Conservation (phyloP, 1,139 yeast species). For the Saccharomyces pastorianus region DNA sequence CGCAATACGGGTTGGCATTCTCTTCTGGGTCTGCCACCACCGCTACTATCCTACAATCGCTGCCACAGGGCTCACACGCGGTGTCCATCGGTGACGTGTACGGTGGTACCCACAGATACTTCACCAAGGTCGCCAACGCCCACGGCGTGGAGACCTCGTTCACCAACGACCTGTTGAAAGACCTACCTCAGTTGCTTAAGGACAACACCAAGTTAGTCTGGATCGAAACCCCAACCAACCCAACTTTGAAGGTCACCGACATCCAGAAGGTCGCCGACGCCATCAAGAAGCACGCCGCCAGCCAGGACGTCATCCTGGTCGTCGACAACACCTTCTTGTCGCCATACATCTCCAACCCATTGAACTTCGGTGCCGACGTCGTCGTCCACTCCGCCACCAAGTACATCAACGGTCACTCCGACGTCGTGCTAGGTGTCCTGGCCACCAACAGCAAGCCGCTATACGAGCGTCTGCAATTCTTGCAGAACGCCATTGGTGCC, state of each 20-base stretch:
- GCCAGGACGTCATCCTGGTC: conserved; percentile 51
- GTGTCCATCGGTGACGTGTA: conserved; percentile 82
- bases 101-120: conserved; percentile 90
- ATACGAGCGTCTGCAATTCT: conserved; percentile 59
- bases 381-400: conserved; percentile 87
- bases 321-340: conserved; percentile 94
- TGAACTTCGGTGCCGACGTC: conserved; percentile 74
- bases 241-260: conserved; percentile 71
- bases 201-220: conserved; percentile 70
- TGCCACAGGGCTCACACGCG: conserved; percentile 67
- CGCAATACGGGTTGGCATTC: conserved; percentile 70
- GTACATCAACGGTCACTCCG: conserved; percentile 89
- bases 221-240: conserved; percentile 88
- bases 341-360: conserved; percentile 84
- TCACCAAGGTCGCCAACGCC: conserved; percentile 75
- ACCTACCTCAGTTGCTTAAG: conserved; percentile 48
- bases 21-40: conserved; percentile 85
- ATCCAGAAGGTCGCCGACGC: conserved; percentile 51
- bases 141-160: conserved; percentile 70
- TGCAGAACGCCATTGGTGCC: conserved; percentile 85
- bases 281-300: conserved; percentile 35
- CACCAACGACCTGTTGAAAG: conserved; percentile 55
- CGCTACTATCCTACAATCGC: conserved; percentile 65
- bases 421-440: conserved; percentile 80
- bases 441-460: conserved; percentile 59